Evolutionary conservation across 1,139 yeast genomes (phyloP), one percentile per base, ranked within the genome.

Genomic region (Blastobotrys malaysiensis): DNA sequence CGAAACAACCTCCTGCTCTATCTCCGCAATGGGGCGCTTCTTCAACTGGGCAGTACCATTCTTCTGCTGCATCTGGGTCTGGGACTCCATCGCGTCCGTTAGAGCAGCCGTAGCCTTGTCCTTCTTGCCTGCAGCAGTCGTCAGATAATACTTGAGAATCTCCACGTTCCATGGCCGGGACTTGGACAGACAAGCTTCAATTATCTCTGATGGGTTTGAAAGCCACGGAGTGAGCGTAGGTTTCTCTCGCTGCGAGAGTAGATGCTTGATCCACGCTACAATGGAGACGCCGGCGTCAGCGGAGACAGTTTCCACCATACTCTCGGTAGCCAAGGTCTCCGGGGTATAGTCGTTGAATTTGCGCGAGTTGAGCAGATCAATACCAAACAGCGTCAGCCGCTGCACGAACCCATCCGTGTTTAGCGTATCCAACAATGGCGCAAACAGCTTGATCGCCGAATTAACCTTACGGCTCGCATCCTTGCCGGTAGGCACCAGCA

Each of bases 401-500:
- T 60, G 57, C 1, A 59, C 58, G 49, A 63, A 55, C 5, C 61
- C 61, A 9, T 54, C 56, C 16, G 21, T 52, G 26, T 58, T 58
- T 20, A 65, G 43, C 1, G 52, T 47, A 9, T 62, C 61, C 9
- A 65, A 45, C 49, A 65, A 48, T 3, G 67, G 67, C 1, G 56
- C 59, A 48, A 62, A 62, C 3, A 65, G 56, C 48, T 56, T 60
- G 11, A 61, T 60, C 14, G 50, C 57, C 47, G 52, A 26, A 45
- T 26, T 48, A 5, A 49, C 53, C 46, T 60, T 60, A 11, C 50
- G 36, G 6, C 53, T 52, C 20, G 51, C 53, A 46, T 51, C 55
- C 45, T 49, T 51, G 18, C 59, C 57, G 6, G 55, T 53, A 2
- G 69, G 74, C 47, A 69, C 54, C 18, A 70, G 57, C 2, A 69